These are phyloP conservation scores for Trichosporon inkin DNA, from an alignment of 1,284 basidiomycete species.

Conservation along the genomic window DNA sequence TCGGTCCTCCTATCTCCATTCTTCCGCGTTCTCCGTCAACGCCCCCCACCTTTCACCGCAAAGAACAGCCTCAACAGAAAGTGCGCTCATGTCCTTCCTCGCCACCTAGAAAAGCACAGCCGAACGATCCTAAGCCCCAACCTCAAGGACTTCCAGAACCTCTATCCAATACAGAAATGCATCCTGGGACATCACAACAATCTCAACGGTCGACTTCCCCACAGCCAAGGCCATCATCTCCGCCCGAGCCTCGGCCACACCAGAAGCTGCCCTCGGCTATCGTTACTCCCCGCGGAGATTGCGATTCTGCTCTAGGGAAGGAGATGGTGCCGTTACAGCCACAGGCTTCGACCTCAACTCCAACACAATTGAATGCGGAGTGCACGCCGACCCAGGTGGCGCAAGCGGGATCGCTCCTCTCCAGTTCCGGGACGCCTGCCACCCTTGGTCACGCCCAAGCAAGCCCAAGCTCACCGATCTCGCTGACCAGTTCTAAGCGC, in stretches of 20 bases:
- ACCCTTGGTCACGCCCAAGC: neutral
- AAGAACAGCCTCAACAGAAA: neutral
- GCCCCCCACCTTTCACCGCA: neutral
- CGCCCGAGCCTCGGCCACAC: too few species aligned
- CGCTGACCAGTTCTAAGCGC: neutral
- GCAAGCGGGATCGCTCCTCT: neutral
- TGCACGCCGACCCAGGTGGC: neutral
- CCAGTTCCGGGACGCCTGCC: neutral
- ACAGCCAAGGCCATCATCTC: too few species aligned
- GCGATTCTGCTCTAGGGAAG: too few species aligned
- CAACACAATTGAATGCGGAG: neutral
- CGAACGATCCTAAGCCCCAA: too few species aligned
- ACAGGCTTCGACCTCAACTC: too few species aligned
- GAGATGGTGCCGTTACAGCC: too few species aligned
- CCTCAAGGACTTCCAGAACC: too few species aligned
- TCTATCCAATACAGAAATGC: too few species aligned
- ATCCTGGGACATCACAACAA: too few species aligned
- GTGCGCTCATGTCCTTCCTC: slow-evolving; percentile 7
- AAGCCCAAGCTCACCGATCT: neutral
- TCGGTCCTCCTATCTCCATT: neutral
- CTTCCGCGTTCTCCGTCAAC: neutral
- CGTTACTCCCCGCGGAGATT: too few species aligned
- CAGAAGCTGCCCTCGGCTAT: too few species aligned
- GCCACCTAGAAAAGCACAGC: neutral
- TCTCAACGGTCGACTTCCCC: too few species aligned